Percentiles rank a stretch among this genome's conserved stretches.
These are phyloP conservation scores for Dothistroma septosporum DNA, from an alignment of 2,329 filamentous ascomycete genomes.

Conservation along the genomic window DNA sequence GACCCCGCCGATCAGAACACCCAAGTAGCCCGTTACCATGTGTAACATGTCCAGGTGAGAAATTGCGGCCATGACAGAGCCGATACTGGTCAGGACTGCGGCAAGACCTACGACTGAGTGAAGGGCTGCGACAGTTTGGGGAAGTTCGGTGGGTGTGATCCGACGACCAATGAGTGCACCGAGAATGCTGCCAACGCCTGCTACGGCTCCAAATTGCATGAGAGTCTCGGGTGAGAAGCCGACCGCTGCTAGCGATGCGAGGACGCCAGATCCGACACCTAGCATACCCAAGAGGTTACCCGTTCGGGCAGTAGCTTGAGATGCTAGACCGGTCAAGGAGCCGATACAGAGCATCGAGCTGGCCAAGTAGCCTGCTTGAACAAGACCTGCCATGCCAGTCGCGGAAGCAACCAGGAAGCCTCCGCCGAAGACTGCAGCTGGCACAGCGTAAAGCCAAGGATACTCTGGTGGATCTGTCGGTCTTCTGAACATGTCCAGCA, in stretches of 20 bases:
- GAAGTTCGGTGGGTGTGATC: conserved; percentile 82
- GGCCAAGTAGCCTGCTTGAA: conserved; percentile 82
- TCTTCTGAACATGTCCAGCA: conserved; percentile 87
- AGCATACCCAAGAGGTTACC: conserved; percentile 85
- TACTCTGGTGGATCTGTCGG: conserved; percentile 85
- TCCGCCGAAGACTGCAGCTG: conserved; percentile 71
- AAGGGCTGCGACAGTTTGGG: conserved; percentile 82
- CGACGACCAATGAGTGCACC: conserved; percentile 75
- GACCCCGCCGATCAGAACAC: conserved; percentile 75
- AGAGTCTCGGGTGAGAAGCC: conserved; percentile 76
- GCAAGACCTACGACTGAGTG: conserved; percentile 88
- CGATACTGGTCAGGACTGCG: conserved; percentile 82
- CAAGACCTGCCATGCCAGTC: conserved; percentile 76
- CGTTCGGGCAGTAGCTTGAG: conserved; percentile 75
- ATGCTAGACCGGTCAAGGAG: conserved; percentile 75
- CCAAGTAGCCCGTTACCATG: conserved; percentile 79
- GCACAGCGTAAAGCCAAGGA: conserved; percentile 79
- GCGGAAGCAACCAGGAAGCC: conserved; percentile 75
- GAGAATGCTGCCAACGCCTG: conserved; percentile 64
- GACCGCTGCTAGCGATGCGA: conserved; percentile 75
- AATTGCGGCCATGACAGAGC: conserved; percentile 71
- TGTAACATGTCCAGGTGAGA: conserved; percentile 68
- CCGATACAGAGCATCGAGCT: conserved; percentile 81
- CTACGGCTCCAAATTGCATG: conserved; percentile 73
- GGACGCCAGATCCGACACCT: conserved; percentile 75